Evolutionary conservation across 768 basidiomycete genomes (phyloP), one percentile per base, ranked within the genome.

Genomic region (Leccinellum albellum): DNA sequence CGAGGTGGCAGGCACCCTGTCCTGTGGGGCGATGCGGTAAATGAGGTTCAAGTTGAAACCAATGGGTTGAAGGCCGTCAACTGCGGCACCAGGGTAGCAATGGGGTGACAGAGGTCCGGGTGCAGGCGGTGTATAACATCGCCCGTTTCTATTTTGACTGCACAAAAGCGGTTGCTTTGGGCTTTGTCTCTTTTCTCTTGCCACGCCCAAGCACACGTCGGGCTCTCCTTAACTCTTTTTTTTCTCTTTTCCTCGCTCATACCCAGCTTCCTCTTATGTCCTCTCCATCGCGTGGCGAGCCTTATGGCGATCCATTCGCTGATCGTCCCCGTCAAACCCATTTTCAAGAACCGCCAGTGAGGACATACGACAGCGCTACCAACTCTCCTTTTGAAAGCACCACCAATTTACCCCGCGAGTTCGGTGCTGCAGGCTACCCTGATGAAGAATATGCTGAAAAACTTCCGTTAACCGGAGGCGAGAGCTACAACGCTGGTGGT

Each of bases 371-470:
- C 54, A 70, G 70, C 58, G 60, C 69, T 49, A 56, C 71, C 28
- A 71, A 73, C 54, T 76, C 75, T 48, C 80, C 85, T 6, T 86
- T 80, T 62, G 82, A 82, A 55, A 88, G 87, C 68, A 76, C 80
- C 14, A 68, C 79, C 20, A 80, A 79, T 33, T 76, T 91, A 7
- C 75, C 79, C 32, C 77, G 79, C 51, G 81, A 84, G 51, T 81
- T 82, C 55, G 77, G 76, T 33, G 77, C 72, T 45, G 31, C 60
- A 9, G 66, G 74, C 52, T 81, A 80, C 57, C 79, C 76, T 17
- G 86, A 89, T 59, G 88, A 90, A 53, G 89, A 91, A 1, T 84
- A 80, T 63, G 67, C 83, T 33, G 91, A 94, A 75, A 91, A 91
- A 64, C 81, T 82, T 63, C 91, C 90, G 23, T 73, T 93, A 64